Evolutionary conservation across 345 rosid species (phyloP), one percentile per base, ranked within the genome.

Genomic region (Hibiscus tridactylites): DNA sequence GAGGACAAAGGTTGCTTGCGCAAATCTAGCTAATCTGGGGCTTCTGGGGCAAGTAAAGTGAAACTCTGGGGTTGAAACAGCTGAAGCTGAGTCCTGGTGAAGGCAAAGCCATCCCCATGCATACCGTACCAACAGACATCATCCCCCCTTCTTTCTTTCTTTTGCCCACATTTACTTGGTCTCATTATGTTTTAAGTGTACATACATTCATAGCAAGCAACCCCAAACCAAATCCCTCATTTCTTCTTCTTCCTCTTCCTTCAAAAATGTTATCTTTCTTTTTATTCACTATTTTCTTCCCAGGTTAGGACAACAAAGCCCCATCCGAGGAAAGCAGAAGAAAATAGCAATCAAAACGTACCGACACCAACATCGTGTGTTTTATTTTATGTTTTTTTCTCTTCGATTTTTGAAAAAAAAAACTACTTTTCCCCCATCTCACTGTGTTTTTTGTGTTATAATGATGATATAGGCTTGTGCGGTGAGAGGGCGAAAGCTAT

Each of bases 1-100:
- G 10, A 79, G 58, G 75, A 71, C 82, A 79, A 47, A 69, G 73
- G 59, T 73, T 76, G 82, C 80, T 79, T 76, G 73, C 75, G 79
- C 77, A 70, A 79, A 79, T 79, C 80, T 79, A 76, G 82, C 77
- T 76, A 73, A 42, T 73, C 73, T 71, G 73, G 71, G 68, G 53
- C 72, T 69, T 68, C 79, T 58, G 65, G n/a, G 59, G 19, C 70
- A 60, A 61, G 62, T 47, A 58, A 71, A 65, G 72, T 47, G 62
- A 39, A 57, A 56, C 54, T 50, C 37, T 29, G 46, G 49, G 71
- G 58, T 19, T 53, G 58, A 53, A 53, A 7, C n/a, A 39, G 24
- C 57, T 53, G 57, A n/a, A 53, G 19, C 57, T 54, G 62, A 46
- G 64, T 31, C 50, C 64, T 31, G 63, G 67, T 52, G 52, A 21